Base-by-base conservation (phyloP, 176 grass and related monocot species). In the Rhynchospora breviuscula region DNA sequence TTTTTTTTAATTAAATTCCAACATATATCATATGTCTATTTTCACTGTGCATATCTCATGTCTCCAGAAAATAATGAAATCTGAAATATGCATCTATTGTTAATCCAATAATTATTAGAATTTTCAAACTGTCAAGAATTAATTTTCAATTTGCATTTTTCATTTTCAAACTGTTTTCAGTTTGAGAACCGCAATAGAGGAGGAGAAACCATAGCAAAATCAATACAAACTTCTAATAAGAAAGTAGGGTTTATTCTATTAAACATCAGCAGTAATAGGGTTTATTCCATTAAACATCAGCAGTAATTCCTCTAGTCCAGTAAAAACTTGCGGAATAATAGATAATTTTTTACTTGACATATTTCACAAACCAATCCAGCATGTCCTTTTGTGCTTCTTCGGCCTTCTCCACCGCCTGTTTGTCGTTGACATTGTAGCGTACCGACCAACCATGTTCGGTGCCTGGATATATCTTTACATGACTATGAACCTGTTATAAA, bases 381-480 rank as follows among this genome's bases (percentile, higher is more conserved):
- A 81, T 66, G 47, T 84, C 80, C 11, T 81, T 45, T 8, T 87
- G 85, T 46, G 85, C 70, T 56, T 90, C 88, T 82, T 87, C 81
- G 15, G 88, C 88, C 7, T 58, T 87, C 54, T 84, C 71, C 3
- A 87, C 73, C 12, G 85, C 88, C 26, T 10, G 0, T 19, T 19
- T 72, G 72, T 90, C 85, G 49, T 84, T 22, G 3, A 33, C 49
- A 23, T 87, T 56, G 53, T 84, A 87, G 7, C 85, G 82, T 10
- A 84, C 54, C 6, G 85, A 10, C 85, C 88, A 90, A 79, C 80
- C 85, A 66, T 90, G 85, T 53, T 18, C 73, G 81, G 83, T 79
- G 5, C 85, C 74, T 1, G 81, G 81, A 87, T 81, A 84, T 49
- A 87, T 90, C 57, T 89, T 89, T 15, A 89, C 84, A 1, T 49